phyloP scores from a whole-genome alignment of 225 moss, liverwort and hornwort genomes.

The Lunularia cruciata region DNA sequence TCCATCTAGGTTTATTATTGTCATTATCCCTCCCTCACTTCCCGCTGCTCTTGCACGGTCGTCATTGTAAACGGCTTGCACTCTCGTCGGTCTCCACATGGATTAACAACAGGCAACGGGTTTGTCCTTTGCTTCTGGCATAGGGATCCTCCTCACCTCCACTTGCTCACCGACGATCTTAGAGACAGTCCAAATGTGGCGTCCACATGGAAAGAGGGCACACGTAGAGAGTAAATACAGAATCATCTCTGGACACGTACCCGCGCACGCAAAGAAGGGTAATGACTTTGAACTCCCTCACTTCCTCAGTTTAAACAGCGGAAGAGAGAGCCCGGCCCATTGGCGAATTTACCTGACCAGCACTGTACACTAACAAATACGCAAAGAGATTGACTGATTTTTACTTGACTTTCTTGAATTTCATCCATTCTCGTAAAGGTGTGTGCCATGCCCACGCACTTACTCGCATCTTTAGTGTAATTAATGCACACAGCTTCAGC shows the following conservation, averaged over 20 bases:
- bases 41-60: not conserved
- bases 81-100: constrained; percentile 8
- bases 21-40: not conserved
- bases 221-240: not conserved
- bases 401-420: not conserved
- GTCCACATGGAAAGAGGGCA: constrained; percentile 4
- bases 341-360: too few relatives aligned
- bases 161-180: not conserved
- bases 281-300: not conserved
- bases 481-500: constrained; percentile 3
- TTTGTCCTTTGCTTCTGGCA: not conserved
- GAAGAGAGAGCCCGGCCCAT: too few relatives aligned
- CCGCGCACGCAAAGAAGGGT: not conserved
- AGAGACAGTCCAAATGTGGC: not conserved
- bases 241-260: constrained; percentile 1
- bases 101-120: not conserved
- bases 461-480: not conserved
- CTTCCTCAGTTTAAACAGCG: not conserved
- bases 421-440: not conserved
- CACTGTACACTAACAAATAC: too few relatives aligned
- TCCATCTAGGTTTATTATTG: not conserved
- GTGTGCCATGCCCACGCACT: not conserved
- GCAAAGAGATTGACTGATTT: not conserved
- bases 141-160: not conserved
- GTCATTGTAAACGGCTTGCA: not conserved